Evolutionary conservation across 2,329 filamentous ascomycete genomes (phyloP).

Genomic region (Colletotrichum graminicola): DNA sequence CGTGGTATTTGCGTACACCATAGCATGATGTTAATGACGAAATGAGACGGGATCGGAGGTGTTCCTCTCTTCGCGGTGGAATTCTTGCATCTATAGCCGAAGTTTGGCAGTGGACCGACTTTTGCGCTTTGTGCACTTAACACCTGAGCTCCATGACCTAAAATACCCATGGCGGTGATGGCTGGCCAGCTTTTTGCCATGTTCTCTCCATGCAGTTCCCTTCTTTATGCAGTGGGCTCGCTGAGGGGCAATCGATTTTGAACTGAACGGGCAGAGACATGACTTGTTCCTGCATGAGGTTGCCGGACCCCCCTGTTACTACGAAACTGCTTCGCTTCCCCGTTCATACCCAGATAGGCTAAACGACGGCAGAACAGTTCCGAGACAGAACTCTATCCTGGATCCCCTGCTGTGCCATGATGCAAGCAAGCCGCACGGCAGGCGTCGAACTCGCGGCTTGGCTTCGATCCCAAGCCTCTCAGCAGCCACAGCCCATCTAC

Average conservation of each 20-base stretch:
- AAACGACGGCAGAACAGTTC: slow-evolving; percentile 10
- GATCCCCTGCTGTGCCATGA: not conserved
- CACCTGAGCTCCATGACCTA: slow-evolving; percentile 1
- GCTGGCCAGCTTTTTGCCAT: slow-evolving; percentile 1
- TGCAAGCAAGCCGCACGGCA: slow-evolving; percentile 7
- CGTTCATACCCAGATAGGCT: slow-evolving; percentile 1
- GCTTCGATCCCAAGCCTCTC: not conserved
- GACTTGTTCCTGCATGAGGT: not conserved
- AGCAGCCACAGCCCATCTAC: slow-evolving; percentile 17
- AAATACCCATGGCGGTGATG: not conserved
- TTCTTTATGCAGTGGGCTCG: slow-evolving; percentile 24
- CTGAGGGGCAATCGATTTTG: not conserved
- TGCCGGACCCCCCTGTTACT: not conserved
- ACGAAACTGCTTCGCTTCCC: slow-evolving; percentile 5
- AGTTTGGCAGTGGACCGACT: slow-evolving; percentile 10
- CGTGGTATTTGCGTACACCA: not conserved
- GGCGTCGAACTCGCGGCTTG: slow-evolving; percentile 18
- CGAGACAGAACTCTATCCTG: not conserved
- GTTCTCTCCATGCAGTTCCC: slow-evolving; percentile 15
- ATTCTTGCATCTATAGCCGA: not conserved
- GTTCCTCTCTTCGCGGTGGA: slow-evolving; percentile 3
- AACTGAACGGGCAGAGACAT: not conserved
- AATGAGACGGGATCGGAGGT: slow-evolving; percentile 15
- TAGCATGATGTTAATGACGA: slow-evolving; percentile 26
- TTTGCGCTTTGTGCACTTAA: not conserved